Conservation (phyloP, 106 monocot genomes). For the Dendrobium officinale region DNA sequence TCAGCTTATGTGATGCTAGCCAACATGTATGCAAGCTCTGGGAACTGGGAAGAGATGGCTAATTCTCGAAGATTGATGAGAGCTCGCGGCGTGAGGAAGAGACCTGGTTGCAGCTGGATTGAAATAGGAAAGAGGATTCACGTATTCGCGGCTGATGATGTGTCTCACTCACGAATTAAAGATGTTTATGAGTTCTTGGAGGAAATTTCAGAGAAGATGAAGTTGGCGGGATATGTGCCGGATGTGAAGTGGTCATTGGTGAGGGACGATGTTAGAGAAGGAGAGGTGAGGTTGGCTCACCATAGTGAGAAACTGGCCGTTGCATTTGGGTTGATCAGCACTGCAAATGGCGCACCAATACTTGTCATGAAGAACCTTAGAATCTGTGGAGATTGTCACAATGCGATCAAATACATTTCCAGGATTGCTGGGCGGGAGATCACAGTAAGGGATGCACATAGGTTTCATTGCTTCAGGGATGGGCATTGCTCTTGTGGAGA, state of each 20-base stretch:
- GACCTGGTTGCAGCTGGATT: constrained; percentile 59
- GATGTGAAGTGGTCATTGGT: constrained; percentile 16
- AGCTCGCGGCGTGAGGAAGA: constrained; percentile 38
- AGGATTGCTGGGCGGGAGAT: constrained; percentile 43
- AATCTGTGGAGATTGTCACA: constrained; percentile 79
- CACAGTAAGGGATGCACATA: constrained; percentile 66
- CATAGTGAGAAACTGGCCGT: constrained; percentile 79
- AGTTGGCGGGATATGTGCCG: constrained; percentile 9
- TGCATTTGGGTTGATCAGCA: constrained; percentile 60
- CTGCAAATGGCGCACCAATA: constrained; percentile 35
- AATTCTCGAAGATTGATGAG: constrained; percentile 41
- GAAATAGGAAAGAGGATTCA: constrained; percentile 50
- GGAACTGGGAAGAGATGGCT: constrained; percentile 42
- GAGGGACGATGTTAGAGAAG: constrained; percentile 11
- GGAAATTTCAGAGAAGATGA: constrained; percentile 7
- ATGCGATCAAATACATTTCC: constrained; percentile 55
- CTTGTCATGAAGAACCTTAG: constrained; percentile 80
- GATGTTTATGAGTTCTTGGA: constrained; percentile 10
- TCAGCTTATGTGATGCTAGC: constrained; percentile 46
- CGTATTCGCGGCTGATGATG: constrained; percentile 61
- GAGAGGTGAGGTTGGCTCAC: constrained; percentile 13
- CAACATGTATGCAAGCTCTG: constrained; percentile 38
- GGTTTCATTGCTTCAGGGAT: constrained; percentile 66
- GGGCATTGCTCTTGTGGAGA: constrained; percentile 75
- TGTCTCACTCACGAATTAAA: constrained; percentile 11